These are phyloP conservation scores for Phyllostachys edulis DNA, from an alignment of 176 grass and related monocot species.

Conservation along the genomic window DNA sequence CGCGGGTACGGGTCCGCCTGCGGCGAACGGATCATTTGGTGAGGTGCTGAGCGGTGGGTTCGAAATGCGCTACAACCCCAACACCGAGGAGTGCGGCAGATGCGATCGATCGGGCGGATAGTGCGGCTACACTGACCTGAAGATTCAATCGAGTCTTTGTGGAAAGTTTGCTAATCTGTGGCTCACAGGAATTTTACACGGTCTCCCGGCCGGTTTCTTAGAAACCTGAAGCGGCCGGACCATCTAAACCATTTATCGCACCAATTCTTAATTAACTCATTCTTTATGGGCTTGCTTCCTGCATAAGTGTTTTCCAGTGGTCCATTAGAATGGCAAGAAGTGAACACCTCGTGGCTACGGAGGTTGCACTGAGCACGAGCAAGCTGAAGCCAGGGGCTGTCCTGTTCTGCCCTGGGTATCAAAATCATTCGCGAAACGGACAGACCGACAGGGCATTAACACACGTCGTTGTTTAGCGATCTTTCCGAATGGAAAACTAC, in stretches of 20 bases:
- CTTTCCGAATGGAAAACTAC: background rate
- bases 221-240: background rate
- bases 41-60: constrained; percentile 19
- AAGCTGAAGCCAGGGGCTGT: background rate
- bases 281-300: background rate
- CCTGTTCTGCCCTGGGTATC: background rate
- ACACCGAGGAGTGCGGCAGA: background rate
- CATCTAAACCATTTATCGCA: background rate
- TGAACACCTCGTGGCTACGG: background rate
- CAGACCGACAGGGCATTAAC: background rate
- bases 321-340: background rate
- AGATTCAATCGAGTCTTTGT: too few relatives aligned
- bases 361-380: background rate
- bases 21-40: accelerated
- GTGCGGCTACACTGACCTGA: constrained; percentile 47
- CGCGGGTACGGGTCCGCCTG: background rate
- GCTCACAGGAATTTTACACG: too few relatives aligned
- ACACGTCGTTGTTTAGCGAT: background rate
- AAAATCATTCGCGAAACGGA: background rate
- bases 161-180: too few relatives aligned
- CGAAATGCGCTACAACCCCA: constrained; percentile 8
- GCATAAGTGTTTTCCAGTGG: background rate
- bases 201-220: background rate
- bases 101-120: constrained; percentile 42
- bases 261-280: background rate